These are phyloP conservation scores for Silene uniflora DNA, from an alignment of 148 eudicot genomes.

Conservation along the genomic window DNA sequence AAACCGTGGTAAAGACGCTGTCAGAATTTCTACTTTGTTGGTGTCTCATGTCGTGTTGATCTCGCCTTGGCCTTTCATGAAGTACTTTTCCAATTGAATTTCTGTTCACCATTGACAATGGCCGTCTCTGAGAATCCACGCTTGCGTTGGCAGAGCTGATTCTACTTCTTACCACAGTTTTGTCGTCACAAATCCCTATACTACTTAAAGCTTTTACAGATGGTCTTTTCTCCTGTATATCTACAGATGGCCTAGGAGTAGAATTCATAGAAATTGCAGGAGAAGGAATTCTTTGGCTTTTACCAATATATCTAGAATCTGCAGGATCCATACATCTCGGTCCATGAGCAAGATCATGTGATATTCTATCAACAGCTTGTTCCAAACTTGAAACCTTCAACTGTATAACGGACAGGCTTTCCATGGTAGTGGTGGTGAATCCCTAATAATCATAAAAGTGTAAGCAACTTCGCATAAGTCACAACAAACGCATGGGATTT, in stretches of 20 bases:
- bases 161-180: slow-evolving; percentile 32
- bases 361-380: slow-evolving; percentile 50
- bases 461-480: neutral
- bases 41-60: slow-evolving; percentile 21
- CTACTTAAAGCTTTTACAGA: slow-evolving; percentile 32
- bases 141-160: slow-evolving; percentile 34
- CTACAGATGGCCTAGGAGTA: slow-evolving; percentile 65
- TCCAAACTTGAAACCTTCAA: slow-evolving; percentile 67
- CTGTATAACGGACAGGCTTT: slow-evolving; percentile 60
- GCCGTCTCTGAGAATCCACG: slow-evolving; percentile 36
- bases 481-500: neutral
- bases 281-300: slow-evolving; percentile 44
- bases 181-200: slow-evolving; percentile 42
- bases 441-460: slow-evolving; percentile 32
- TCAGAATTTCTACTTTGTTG: slow-evolving; percentile 35
- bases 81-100: slow-evolving; percentile 27
- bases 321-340: slow-evolving; percentile 37
- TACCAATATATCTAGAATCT: slow-evolving; percentile 38
- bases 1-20: slow-evolving; percentile 23
- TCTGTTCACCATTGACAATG: slow-evolving; percentile 39
- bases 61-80: slow-evolving; percentile 29
- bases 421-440: slow-evolving; percentile 56
- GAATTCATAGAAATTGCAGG: slow-evolving; percentile 56
- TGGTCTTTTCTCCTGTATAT: slow-evolving; percentile 35
- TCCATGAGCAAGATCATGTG: slow-evolving; percentile 43